Conservation (phyloP, 1,284 basidiomycete species). For the Agroathelia rolfsii region DNA sequence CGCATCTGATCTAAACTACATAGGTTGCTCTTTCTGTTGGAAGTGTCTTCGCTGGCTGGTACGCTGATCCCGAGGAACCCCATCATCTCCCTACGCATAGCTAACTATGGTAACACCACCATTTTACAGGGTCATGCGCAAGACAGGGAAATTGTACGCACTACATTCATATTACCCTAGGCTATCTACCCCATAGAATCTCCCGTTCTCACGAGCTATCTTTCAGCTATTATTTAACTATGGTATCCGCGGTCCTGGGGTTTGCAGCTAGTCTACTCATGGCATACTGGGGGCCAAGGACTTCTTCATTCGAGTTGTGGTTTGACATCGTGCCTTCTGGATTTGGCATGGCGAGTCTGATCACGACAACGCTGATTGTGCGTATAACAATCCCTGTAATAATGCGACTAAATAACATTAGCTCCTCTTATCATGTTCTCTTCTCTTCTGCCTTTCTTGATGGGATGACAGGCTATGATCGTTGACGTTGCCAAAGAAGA, state of each 20-base stretch:
- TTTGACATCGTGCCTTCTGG: constrained; percentile 70
- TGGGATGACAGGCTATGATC: constrained; percentile 62
- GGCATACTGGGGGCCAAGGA: constrained; percentile 51
- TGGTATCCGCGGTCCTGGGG: constrained; percentile 44
- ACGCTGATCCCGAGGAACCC: constrained; percentile 19
- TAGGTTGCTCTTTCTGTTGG: constrained; percentile 71
- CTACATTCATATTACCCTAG: too few relatives aligned
- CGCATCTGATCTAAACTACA: constrained; percentile 10
- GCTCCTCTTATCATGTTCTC: constrained; percentile 14
- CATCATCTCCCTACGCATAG: not conserved
- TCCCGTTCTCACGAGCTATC: constrained; percentile 1
- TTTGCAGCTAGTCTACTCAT: constrained; percentile 49
- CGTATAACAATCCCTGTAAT: constrained; percentile 17
- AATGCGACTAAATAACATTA: constrained; percentile 4
- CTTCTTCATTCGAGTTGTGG: constrained; percentile 61
- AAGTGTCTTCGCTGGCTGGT: constrained; percentile 80
- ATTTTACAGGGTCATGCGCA: constrained; percentile 62
- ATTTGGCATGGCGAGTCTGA: constrained; percentile 74
- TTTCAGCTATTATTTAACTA: constrained; percentile 25
- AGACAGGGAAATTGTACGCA: constrained; percentile 71
- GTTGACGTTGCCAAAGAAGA: constrained; percentile 73
- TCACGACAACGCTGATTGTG: constrained; percentile 78
- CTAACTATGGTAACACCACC: constrained; percentile 5
- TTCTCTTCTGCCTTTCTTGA: constrained; percentile 5
- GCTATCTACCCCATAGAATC: too few relatives aligned